Percentiles rank a stretch among this genome's conserved stretches.
These are phyloP conservation scores for Fusarium sambucinum DNA, from an alignment of 2,329 filamentous ascomycete species.

Conservation along the genomic window DNA sequence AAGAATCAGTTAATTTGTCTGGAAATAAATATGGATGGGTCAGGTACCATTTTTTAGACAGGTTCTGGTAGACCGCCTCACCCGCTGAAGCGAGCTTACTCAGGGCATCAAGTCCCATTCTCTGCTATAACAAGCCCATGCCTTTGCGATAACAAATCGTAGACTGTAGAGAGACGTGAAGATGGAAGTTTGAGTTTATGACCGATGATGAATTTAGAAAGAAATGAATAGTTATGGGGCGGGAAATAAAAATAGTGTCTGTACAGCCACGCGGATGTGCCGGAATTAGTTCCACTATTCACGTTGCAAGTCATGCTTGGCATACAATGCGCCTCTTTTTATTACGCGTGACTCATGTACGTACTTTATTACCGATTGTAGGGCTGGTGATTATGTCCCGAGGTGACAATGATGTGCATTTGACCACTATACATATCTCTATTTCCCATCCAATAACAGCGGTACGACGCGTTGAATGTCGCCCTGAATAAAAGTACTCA, in stretches of 20 bases:
- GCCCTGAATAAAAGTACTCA: slow-evolving; percentile 42
- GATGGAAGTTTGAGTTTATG: neutral
- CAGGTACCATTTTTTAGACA: slow-evolving; percentile 37
- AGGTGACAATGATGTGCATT: neutral
- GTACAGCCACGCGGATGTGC: slow-evolving; percentile 38
- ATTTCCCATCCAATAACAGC: neutral
- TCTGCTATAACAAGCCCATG: slow-evolving; percentile 23
- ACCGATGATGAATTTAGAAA: slow-evolving; percentile 6
- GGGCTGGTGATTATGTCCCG: neutral
- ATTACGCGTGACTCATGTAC: slow-evolving; percentile 2
- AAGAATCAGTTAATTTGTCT: neutral
- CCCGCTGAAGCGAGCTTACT: slow-evolving; percentile 25
- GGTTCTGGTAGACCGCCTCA: slow-evolving; percentile 35
- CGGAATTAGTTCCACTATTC: slow-evolving; percentile 13
- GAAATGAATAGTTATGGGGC: slow-evolving; percentile 15
- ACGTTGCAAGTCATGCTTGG: slow-evolving; percentile 29
- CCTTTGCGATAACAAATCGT: neutral
- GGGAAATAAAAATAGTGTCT: neutral
- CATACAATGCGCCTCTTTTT: slow-evolving; percentile 26
- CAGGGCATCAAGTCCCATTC: slow-evolving; percentile 40
- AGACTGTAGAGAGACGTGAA: neutral
- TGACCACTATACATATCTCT: neutral
- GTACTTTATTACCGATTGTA: neutral
- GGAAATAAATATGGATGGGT: neutral
- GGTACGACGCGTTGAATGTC: slow-evolving; percentile 23